These are phyloP conservation scores for Serendipita sp. DNA, from an alignment of 768 basidiomycete genomes.

Conservation along the genomic window DNA sequence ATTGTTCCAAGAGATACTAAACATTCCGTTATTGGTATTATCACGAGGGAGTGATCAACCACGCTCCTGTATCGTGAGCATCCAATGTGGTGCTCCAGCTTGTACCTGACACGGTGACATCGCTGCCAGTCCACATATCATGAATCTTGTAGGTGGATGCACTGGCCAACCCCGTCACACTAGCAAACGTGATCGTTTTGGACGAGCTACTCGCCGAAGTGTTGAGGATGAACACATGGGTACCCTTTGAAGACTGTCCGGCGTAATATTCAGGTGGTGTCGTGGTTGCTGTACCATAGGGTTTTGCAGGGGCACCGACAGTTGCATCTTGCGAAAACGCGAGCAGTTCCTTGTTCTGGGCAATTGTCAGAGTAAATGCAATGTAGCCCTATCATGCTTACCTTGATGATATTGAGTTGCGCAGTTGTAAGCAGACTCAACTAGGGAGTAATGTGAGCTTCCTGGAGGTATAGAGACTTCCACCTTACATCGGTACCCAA, in stretches of 20 bases:
- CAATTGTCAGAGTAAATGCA: neutral
- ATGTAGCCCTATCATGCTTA: neutral
- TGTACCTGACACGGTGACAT: slow-evolving; percentile 25
- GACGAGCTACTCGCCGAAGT: slow-evolving; percentile 25
- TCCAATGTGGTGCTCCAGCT: slow-evolving; percentile 28
- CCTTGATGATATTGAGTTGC: slow-evolving; percentile 34
- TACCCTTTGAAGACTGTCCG: slow-evolving; percentile 33
- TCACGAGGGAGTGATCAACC: slow-evolving; percentile 23
- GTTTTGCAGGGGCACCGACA: slow-evolving; percentile 31
- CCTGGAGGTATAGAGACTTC: neutral
- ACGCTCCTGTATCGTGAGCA: slow-evolving; percentile 38
- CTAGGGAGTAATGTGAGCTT: slow-evolving; percentile 18
- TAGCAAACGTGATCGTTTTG: slow-evolving; percentile 31
- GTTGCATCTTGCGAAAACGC: slow-evolving; percentile 38
- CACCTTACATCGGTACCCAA: slow-evolving; percentile 23
- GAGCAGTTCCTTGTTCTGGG: slow-evolving; percentile 30
- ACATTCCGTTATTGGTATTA: too few species aligned
- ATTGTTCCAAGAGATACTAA: too few species aligned
- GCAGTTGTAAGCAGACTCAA: slow-evolving; percentile 24
- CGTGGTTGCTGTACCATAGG: slow-evolving; percentile 30
- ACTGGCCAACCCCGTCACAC: slow-evolving; percentile 29
- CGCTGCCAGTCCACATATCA: slow-evolving; percentile 38
- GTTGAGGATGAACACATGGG: slow-evolving; percentile 41
- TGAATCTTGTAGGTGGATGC: slow-evolving; percentile 27
- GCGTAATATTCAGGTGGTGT: slow-evolving; percentile 38